phyloP scores from a whole-genome alignment of 2,329 filamentous ascomycete genomes.

The Colletotrichum sp. region DNA sequence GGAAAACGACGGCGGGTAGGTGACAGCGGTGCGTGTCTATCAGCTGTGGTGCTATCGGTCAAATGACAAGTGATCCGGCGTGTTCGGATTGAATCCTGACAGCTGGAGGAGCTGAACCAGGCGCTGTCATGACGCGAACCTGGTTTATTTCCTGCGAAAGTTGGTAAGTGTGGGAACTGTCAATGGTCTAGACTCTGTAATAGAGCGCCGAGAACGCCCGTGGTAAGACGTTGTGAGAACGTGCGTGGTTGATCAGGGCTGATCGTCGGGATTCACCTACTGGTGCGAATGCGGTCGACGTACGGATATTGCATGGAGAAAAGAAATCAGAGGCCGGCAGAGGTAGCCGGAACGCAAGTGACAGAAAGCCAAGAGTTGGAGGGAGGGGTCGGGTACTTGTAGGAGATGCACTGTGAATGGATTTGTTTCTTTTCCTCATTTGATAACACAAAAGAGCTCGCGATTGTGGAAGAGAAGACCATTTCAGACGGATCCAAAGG shows the following conservation, averaged over 20 bases:
- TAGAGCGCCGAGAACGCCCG: neutral
- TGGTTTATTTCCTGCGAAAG: slow-evolving; percentile 3
- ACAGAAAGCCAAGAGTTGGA: neutral
- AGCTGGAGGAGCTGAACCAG: neutral
- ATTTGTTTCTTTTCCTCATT: neutral
- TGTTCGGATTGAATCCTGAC: neutral
- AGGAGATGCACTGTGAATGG: neutral
- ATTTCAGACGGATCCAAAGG: neutral
- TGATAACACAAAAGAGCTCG: neutral
- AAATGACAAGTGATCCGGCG: neutral
- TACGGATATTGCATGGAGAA: neutral
- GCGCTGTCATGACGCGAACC: slow-evolving; percentile 1
- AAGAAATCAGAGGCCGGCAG: neutral
- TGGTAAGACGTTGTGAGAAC: neutral
- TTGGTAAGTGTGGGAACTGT: slow-evolving; percentile 14
- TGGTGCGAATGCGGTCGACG: neutral
- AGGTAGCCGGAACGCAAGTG: neutral
- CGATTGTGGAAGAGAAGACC: neutral
- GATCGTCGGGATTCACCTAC: neutral
- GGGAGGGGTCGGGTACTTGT: neutral
- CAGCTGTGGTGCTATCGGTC: neutral
- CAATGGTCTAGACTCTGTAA: slow-evolving; percentile 1
- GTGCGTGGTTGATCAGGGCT: neutral
- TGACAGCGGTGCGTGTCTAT: neutral
- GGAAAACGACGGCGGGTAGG: neutral